These are phyloP conservation scores for Actinomortierella ambigua DNA, from an alignment of 371 early-diverging fungal genomes.

Conservation along the genomic window DNA sequence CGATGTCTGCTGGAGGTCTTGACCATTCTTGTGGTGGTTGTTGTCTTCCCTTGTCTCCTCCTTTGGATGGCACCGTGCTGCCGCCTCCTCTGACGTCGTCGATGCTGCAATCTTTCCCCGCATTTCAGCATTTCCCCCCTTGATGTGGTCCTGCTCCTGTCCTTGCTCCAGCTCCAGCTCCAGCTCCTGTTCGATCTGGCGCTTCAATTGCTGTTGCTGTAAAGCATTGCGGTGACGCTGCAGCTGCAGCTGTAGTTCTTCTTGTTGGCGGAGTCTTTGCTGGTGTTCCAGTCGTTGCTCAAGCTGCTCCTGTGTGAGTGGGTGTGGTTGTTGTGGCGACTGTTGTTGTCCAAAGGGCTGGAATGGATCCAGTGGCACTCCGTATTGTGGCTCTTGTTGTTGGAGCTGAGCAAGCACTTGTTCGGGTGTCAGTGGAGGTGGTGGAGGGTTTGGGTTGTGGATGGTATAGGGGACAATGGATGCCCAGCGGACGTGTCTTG, in stretches of 20 bases:
- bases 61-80: constrained; percentile 9
- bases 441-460: constrained; percentile 9
- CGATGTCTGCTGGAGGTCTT: too few species aligned
- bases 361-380: too few species aligned
- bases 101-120: constrained; percentile 3
- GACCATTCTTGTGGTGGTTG: too few species aligned
- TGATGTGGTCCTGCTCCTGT: too few species aligned
- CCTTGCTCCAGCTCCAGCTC: background rate
- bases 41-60: background rate
- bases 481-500: constrained; percentile 15
- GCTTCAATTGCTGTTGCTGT: constrained; percentile 5
- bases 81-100: constrained; percentile 15
- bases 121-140: too few species aligned
- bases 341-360: background rate
- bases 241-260: background rate
- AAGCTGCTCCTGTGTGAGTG: too few species aligned
- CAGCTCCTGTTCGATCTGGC: constrained; percentile 6
- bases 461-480: constrained; percentile 16
- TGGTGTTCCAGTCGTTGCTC: background rate
- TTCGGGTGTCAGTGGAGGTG: constrained; percentile 20
- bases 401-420: constrained; percentile 6
- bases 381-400: too few species aligned
- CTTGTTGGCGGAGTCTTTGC: constrained; percentile 1
- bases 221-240: background rate
- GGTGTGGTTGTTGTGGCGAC: background rate